These are phyloP conservation scores for Penicillium angulare DNA, from an alignment of 495 filamentous ascomycete genomes.

Conservation along the genomic window DNA sequence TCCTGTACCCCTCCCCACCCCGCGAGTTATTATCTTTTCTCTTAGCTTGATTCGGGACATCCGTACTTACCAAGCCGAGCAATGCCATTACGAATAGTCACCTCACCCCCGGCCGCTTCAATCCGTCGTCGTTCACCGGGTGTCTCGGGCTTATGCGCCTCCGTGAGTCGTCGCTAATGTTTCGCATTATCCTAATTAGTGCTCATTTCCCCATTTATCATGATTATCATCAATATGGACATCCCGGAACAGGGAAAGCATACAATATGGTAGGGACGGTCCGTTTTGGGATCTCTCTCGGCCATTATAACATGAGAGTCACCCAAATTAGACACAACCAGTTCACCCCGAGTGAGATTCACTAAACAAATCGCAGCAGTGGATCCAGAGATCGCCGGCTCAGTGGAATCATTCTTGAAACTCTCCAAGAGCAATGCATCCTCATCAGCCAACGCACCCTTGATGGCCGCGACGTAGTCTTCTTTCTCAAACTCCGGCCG, in stretches of 20 bases:
- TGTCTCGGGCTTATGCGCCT: slow-evolving; percentile 36
- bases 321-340: slow-evolving; percentile 40
- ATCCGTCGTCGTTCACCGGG: slow-evolving; percentile 34
- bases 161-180: slow-evolving; percentile 36
- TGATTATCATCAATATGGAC: too few species aligned
- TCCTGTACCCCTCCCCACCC: slow-evolving; percentile 16
- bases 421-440: slow-evolving; percentile 31
- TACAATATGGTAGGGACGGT: slow-evolving; percentile 31
- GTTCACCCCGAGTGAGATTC: slow-evolving; percentile 34
- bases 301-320: slow-evolving; percentile 42
- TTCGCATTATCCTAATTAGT: not conserved
- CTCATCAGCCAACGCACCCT: slow-evolving; percentile 37
- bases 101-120: slow-evolving; percentile 34
- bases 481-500: slow-evolving; percentile 32
- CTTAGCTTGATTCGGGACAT: not conserved
- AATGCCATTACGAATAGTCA: slow-evolving; percentile 25
- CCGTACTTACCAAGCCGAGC: slow-evolving; percentile 32
- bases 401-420: slow-evolving; percentile 24
- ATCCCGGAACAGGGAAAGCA: too few species aligned
- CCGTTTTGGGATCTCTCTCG: slow-evolving; percentile 29
- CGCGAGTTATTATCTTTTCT: not conserved
- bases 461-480: slow-evolving; percentile 33
- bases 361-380: slow-evolving; percentile 38
- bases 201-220: not conserved
- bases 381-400: slow-evolving; percentile 33